Percentiles rank a stretch among this genome's conserved stretches.
These are phyloP conservation scores for Lachnellula occidentalis DNA, from an alignment of 2,329 filamentous ascomycete genomes.

Conservation along the genomic window DNA sequence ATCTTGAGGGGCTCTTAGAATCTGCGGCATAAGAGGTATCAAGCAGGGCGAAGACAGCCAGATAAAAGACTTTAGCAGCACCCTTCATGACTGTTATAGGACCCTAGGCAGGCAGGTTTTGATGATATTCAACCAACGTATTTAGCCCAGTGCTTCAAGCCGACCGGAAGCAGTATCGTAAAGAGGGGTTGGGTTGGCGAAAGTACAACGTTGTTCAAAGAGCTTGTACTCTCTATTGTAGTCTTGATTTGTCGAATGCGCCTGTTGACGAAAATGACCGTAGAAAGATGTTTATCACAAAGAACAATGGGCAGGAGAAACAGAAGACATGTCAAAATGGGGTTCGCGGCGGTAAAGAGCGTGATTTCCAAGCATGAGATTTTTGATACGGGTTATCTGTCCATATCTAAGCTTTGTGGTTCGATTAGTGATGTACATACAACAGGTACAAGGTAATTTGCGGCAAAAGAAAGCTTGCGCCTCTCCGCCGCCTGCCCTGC, in stretches of 20 bases:
- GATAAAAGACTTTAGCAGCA: conserved; percentile 51
- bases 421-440: background rate
- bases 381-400: conserved; percentile 16
- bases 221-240: conserved; percentile 2
- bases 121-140: conserved; percentile 8
- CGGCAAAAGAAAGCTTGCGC: conserved; percentile 1
- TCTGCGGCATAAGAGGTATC: conserved; percentile 40
- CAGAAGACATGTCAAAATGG: background rate
- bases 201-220: conserved; percentile 1
- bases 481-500: background rate
- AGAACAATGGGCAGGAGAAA: conserved; percentile 11
- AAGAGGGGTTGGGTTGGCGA: conserved; percentile 2
- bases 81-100: conserved; percentile 40
- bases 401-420: conserved; percentile 1
- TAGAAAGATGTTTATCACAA: background rate
- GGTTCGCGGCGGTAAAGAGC: background rate
- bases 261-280: conserved; percentile 4
- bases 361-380: conserved; percentile 21
- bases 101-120: conserved; percentile 16
- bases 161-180: conserved; percentile 3
- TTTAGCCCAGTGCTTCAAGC: conserved; percentile 11
- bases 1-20: conserved; percentile 32
- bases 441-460: background rate
- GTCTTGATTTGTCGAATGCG: conserved; percentile 5
- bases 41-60: conserved; percentile 56